A percentile compares a stretch with the other conserved stretches of the same genome.
Conservation (phyloP, 2,329 filamentous ascomycete genomes). For the Periconia digitata region DNA sequence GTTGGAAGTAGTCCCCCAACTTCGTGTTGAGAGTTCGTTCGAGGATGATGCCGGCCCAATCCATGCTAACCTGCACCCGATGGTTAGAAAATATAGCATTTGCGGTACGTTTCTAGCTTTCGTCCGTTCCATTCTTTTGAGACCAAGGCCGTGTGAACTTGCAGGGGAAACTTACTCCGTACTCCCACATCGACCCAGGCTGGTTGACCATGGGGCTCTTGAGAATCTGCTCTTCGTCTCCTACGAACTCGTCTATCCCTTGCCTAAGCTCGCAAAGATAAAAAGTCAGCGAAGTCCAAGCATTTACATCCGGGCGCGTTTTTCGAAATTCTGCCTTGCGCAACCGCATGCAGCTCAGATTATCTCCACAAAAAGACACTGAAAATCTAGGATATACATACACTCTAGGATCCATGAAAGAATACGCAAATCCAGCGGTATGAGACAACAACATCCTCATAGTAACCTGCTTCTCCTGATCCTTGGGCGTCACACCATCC, state of each 20-base stretch:
- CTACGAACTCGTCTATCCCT: slow-evolving; percentile 59
- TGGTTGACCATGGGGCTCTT: slow-evolving; percentile 61
- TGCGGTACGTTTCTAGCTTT: slow-evolving; percentile 1
- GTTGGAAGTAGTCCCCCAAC: slow-evolving; percentile 50
- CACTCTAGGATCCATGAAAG: slow-evolving; percentile 51
- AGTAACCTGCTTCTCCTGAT: slow-evolving; percentile 50
- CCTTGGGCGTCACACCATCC: slow-evolving; percentile 35
- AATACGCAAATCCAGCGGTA: slow-evolving; percentile 54
- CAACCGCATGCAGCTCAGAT: too few relatives aligned
- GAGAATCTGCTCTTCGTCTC: slow-evolving; percentile 54
- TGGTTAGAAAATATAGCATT: too few relatives aligned
- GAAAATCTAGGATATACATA: too few relatives aligned
- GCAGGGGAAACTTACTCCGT: slow-evolving; percentile 45
- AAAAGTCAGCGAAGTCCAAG: too few relatives aligned
- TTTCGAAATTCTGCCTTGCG: too few relatives aligned
- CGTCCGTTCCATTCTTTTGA: background rate
- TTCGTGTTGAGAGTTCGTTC: slow-evolving; percentile 47
- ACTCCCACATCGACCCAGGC: slow-evolving; percentile 64
- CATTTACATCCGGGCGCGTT: too few relatives aligned
- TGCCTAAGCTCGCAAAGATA: too few relatives aligned
- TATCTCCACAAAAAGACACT: too few relatives aligned
- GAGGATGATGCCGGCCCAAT: slow-evolving; percentile 54
- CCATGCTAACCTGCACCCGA: slow-evolving; percentile 52
- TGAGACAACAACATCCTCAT: slow-evolving; percentile 54
- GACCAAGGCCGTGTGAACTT: background rate